These are phyloP conservation scores for Cladosporium sp. DNA, from an alignment of 2,329 filamentous ascomycete genomes.

Conservation along the genomic window DNA sequence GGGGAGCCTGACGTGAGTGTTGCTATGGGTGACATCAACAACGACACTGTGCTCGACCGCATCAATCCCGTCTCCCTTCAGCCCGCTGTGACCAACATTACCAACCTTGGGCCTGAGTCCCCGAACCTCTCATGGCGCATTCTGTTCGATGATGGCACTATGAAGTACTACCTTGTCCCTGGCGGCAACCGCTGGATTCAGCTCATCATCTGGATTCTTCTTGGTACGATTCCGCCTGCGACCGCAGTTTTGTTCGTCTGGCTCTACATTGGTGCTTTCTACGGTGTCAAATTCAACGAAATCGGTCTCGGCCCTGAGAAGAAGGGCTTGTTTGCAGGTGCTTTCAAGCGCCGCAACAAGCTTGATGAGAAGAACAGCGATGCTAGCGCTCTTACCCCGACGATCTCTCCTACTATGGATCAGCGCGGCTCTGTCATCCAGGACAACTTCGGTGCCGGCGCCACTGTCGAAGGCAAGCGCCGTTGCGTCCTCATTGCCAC, in stretches of 20 bases:
- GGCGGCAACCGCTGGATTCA: slow-evolving; percentile 52
- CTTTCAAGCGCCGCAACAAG: slow-evolving; percentile 19
- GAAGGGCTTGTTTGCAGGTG: slow-evolving; percentile 30
- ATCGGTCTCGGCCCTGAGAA: slow-evolving; percentile 49
- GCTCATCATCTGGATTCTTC: slow-evolving; percentile 51
- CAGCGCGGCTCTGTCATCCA: slow-evolving; percentile 21
- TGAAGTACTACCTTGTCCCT: slow-evolving; percentile 50
- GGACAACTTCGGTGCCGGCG: slow-evolving; percentile 21
- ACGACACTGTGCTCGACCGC: slow-evolving; percentile 57
- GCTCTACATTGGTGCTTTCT: slow-evolving; percentile 58
- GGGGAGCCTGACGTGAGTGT: slow-evolving; percentile 57
- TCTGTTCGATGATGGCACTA: slow-evolving; percentile 51
- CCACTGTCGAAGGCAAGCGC: slow-evolving; percentile 23
- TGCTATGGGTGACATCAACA: slow-evolving; percentile 59
- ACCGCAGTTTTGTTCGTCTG: slow-evolving; percentile 50
- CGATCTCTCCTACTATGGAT: slow-evolving; percentile 9
- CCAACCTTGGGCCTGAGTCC: slow-evolving; percentile 46
- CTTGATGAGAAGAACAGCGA: slow-evolving; percentile 22
- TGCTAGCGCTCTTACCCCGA: slow-evolving; percentile 1
- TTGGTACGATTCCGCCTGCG: slow-evolving; percentile 51
- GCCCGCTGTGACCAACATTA: slow-evolving; percentile 56
- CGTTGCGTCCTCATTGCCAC: slow-evolving; percentile 64
- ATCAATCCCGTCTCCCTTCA: slow-evolving; percentile 57
- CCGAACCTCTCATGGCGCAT: slow-evolving; percentile 55
- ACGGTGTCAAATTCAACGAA: slow-evolving; percentile 60